Evolutionary conservation across 257 asterid species (phyloP).

Genomic region (Sherardia arvensis): DNA sequence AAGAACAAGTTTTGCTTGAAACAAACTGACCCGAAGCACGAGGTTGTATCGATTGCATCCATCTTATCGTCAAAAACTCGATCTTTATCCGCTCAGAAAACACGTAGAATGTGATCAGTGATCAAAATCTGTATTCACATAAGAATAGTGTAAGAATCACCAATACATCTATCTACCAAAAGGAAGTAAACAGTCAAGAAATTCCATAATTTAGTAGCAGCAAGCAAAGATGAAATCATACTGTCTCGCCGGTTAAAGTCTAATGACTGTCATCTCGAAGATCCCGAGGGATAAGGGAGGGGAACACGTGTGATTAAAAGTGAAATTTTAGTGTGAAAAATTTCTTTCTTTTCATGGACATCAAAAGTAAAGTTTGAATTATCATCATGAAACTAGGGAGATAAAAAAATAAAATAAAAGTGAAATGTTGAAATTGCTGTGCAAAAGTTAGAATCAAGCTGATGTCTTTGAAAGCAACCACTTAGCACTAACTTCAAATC

Average conservation of each 20-base stretch:
- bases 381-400: background rate
- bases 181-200: background rate
- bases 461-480: constrained; percentile 23
- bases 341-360: background rate
- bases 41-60: background rate
- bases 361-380: background rate
- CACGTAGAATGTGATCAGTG: background rate
- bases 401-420: background rate
- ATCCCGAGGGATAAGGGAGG: background rate
- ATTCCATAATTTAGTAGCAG: background rate
- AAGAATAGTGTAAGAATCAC: too few species aligned
- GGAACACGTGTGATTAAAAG: background rate
- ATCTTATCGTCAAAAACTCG: background rate
- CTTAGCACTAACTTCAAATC: constrained; percentile 7
- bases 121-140: background rate
- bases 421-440: constrained; percentile 9
- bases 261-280: background rate
- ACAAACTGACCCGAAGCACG: background rate
- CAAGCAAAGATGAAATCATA: background rate
- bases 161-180: too few species aligned
- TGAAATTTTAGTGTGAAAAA: background rate
- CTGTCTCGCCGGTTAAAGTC: background rate
- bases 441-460: constrained; percentile 15
- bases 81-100: background rate
- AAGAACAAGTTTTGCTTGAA: too few species aligned